Evolutionary conservation across 2,329 filamentous ascomycete genomes (phyloP), one percentile per base, ranked within the genome.

Genomic region (Cladosporium sp.): DNA sequence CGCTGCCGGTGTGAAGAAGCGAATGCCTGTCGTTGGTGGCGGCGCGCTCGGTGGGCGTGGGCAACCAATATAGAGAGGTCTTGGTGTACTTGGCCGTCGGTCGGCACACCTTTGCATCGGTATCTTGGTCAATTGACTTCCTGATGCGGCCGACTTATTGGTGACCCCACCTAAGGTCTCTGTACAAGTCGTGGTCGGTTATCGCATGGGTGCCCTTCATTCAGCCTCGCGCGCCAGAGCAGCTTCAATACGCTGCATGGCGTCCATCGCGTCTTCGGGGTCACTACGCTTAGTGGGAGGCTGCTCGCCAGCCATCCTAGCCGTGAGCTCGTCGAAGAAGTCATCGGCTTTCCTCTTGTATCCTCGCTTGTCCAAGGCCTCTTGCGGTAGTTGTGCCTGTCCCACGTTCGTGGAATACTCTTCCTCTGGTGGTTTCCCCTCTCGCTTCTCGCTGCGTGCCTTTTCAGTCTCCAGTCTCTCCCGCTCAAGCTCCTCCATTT

Each of bases 401-500:
- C 52, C 45, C 58, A 30, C 19, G 69, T 59, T 49, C 66, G 60
- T 38, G 52, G 38, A 56, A 12, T 11, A 19, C 64, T 62, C 59
- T 83, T 76, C 66, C 81, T 74, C 69, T 9, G 30, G 30, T 12
- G 30, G 4, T 3, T 43, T 22, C 20, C 60, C 77, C 65, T 80
- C 81, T 69, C 87, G 78, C 66, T 78, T 80, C 65, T 82, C 82
- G 70, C 80, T 81, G 60, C 88, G 78, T 65, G 82, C 82, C 56
- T 79, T 76, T 73, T 92, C 88, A 54, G 90, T 94, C 69, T 85
- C 83, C 62, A 78, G 75, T 60, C 89, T 80, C 72, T 91, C 86
- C 65, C 80, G 78, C 63, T 85, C 82, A 58, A 97, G 76, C 45
- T 80, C 82, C 64, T 84, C 81, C 90, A 97, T 96, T 80, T 97